Conservation (phyloP, 129 eudicot genomes). For the Glebionis coronaria region DNA sequence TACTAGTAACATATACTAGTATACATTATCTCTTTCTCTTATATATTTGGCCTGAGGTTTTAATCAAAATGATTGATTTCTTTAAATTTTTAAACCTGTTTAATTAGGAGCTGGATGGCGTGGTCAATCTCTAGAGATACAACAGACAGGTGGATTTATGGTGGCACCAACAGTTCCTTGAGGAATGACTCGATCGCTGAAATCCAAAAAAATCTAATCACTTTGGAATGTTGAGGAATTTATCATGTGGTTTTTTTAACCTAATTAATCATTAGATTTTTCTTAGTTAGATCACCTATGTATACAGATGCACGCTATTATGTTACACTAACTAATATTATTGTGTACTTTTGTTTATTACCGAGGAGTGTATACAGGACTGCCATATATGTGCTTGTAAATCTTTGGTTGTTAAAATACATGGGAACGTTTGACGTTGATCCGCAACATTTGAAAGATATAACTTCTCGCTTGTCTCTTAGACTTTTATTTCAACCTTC, state of each 20-base stretch:
- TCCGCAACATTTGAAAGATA: too few relatives aligned
- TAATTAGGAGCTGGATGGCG: constrained; percentile 33
- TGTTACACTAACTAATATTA: background rate
- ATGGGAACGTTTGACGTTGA: constrained; percentile 19
- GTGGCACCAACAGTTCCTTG: constrained; percentile 32
- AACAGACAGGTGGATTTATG: constrained; percentile 32
- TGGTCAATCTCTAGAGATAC: constrained; percentile 27
- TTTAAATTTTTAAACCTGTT: background rate
- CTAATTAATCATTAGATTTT: background rate
- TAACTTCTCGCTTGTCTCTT: too few relatives aligned
- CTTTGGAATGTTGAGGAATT: constrained; percentile 36
- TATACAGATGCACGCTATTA: constrained; percentile 5
- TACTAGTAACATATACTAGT: constrained; percentile 10
- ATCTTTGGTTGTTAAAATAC: constrained; percentile 30
- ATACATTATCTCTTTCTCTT: background rate
- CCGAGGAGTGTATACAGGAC: constrained; percentile 22
- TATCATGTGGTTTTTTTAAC: constrained; percentile 22
- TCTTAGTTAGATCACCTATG: too few relatives aligned
- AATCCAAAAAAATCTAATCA: constrained; percentile 17
- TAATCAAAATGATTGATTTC: too few relatives aligned
- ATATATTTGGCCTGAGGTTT: background rate
- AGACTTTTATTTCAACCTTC: too few relatives aligned
- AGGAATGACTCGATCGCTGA: constrained; percentile 28
- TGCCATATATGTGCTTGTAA: constrained; percentile 23
- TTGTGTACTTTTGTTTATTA: constrained; percentile 23